Evolutionary conservation across 2,329 filamentous ascomycete genomes (phyloP), one percentile per base, ranked within the genome.

Genomic region (Alternaria atra): DNA sequence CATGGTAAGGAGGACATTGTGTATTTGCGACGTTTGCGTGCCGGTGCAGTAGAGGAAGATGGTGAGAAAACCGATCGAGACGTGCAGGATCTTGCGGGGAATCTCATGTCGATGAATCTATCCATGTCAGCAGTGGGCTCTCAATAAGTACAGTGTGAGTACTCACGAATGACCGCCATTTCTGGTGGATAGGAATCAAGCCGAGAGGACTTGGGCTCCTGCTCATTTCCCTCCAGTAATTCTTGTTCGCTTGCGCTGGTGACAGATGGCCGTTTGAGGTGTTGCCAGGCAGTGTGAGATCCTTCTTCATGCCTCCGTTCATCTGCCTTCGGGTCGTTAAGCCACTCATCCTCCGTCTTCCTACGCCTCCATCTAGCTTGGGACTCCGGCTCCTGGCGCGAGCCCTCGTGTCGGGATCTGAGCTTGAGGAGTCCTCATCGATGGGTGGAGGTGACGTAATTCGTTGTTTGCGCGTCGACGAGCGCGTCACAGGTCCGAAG

Each of bases 21-120:
- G 90, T 52, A 99, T 94, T 17, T 90, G 81, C 20, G 83, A 83
- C 1, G 92, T 88, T 77, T 97, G 93, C 5, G 90, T 87, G 58
- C 93, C 94, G 27, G 86, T 88, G 51, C 88, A 84, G 79, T 98
- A 99, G 37, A 98, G 86, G 82, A 90, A 91, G 46, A 97, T 86
- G 20, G 94, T 93, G 62, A 98, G 85, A 82, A 98, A 98, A 55
- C 95, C 95, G 75, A 99, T 99, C 48, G 94, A 97, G 58, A 98
- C 92, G 78, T 99, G 95, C 37, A 99, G 85, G 40, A 89, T 83
- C 80, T 99, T 99, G 71, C 95, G 90, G 9, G 95, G 95, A 54
- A 99, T 94, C 81, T 99, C 95, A 80, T 99, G 94, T 73, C 93
- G 93, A 85, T 99, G 95, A 65, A 86, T 79, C 79, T 81, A 60